Percentiles rank a stretch among this genome's conserved stretches.
Conservation (phyloP, 2,329 filamentous ascomycete genomes). For the Xylariaceae sp. region DNA sequence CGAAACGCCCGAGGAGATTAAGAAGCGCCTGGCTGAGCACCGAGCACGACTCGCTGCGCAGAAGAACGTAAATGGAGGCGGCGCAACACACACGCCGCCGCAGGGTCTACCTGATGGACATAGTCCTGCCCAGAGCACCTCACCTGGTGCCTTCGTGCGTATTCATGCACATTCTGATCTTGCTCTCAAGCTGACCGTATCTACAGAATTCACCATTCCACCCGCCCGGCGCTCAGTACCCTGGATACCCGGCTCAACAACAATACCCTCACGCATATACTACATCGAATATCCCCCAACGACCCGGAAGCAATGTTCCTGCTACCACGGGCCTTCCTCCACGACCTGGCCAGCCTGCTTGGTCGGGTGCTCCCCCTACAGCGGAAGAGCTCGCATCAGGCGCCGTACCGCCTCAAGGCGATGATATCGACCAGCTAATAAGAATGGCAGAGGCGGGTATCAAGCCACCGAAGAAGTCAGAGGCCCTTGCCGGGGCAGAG, state of each 20-base stretch:
- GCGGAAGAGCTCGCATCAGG: constrained; percentile 45
- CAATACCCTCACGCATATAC: constrained; percentile 37
- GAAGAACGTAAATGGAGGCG: constrained; percentile 52
- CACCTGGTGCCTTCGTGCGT: constrained; percentile 56
- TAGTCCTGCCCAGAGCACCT: constrained; percentile 48
- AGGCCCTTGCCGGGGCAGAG: constrained; percentile 33
- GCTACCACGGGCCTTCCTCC: constrained; percentile 41
- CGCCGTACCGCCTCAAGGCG: constrained; percentile 42
- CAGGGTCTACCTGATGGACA: constrained; percentile 39
- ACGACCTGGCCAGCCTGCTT: constrained; percentile 36
- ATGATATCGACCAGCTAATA: constrained; percentile 62
- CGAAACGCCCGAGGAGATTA: constrained; percentile 71
- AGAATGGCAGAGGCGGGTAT: constrained; percentile 60
- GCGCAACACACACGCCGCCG: constrained; percentile 44
- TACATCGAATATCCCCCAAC: constrained; percentile 41
- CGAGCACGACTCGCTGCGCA: constrained; percentile 62
- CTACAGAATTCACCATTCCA: constrained; percentile 39
- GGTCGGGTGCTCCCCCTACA: constrained; percentile 37
- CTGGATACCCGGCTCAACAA: constrained; percentile 38
- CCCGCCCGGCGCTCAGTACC: constrained; percentile 37
- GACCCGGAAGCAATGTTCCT: constrained; percentile 39
- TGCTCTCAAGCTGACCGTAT: constrained; percentile 5
- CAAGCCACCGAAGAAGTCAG: constrained; percentile 41
- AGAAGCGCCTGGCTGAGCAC: constrained; percentile 72
- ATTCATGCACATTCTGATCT: not conserved